Percentiles rank a stretch among this genome's conserved stretches.
Evolutionary conservation across 2,329 filamentous ascomycete species (phyloP).

Genomic region (Alternaria solani): DNA sequence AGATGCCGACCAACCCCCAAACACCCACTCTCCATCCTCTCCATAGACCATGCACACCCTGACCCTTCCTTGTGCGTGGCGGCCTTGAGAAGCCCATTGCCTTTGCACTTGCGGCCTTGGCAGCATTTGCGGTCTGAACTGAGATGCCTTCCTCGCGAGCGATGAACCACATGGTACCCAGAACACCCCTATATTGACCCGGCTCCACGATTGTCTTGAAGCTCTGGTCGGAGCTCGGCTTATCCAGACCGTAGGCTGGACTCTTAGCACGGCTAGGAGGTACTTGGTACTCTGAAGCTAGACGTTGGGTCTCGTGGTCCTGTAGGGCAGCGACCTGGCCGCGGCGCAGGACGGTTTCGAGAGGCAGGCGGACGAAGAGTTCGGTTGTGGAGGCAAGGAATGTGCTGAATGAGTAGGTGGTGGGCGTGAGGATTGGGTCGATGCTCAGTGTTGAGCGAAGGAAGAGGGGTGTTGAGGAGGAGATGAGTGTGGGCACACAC

Average conservation of each 20-base stretch:
- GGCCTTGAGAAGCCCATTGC: conserved; percentile 44
- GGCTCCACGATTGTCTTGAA: conserved; percentile 79
- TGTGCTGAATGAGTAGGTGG: conserved; percentile 80
- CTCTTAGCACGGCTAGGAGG: conserved; percentile 25
- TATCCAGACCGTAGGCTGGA: conserved; percentile 31
- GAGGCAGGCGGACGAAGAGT: conserved; percentile 83
- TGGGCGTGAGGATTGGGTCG: conserved; percentile 81
- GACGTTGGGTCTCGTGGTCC: conserved; percentile 45
- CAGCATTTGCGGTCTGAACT: conserved; percentile 36
- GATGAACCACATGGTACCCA: conserved; percentile 92
- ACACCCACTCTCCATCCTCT: conserved; percentile 80
- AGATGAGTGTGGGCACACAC: conserved; percentile 82
- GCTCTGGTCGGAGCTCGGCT: conserved; percentile 34
- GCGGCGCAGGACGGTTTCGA: conserved; percentile 90
- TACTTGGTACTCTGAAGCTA: conserved; percentile 36
- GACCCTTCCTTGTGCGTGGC: conserved; percentile 64
- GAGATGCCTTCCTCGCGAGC: conserved; percentile 78
- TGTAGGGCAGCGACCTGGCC: conserved; percentile 77
- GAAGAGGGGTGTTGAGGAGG: conserved; percentile 82
- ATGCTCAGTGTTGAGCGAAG: conserved; percentile 85
- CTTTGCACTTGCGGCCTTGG: conserved; percentile 36
- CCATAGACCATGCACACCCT: conserved; percentile 74
- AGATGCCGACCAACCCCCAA: conserved; percentile 78
- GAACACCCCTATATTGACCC: conserved; percentile 81
- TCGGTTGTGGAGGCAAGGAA: conserved; percentile 83